Percentiles rank a stretch among this genome's conserved stretches.
Conservation (phyloP, 1,139 yeast species). For the Scheffersomyces illinoinensis region DNA sequence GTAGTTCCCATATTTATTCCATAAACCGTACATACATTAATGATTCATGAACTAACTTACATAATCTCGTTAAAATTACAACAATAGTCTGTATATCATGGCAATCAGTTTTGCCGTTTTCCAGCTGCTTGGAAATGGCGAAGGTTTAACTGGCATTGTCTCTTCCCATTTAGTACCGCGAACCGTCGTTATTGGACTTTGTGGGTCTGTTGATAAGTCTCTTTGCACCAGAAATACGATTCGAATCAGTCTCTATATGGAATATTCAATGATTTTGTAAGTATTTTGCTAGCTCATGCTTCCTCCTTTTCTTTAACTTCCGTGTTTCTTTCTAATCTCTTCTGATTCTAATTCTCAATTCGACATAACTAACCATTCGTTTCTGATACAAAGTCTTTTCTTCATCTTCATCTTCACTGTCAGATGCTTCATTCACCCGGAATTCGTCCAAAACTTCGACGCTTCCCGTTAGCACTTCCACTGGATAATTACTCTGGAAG, state of each 20-base stretch:
- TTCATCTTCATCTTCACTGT: conserved; percentile 23
- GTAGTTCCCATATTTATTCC: background rate
- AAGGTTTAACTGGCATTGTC: background rate
- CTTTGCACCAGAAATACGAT: background rate
- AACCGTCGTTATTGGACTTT: background rate
- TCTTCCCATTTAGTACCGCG: background rate
- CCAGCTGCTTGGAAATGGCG: background rate
- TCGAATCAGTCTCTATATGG: no score
- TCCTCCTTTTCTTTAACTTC: background rate
- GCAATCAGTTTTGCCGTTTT: background rate
- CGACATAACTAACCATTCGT: conserved; percentile 60
- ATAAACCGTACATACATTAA: background rate
- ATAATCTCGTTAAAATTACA: background rate
- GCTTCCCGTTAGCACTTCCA: conserved; percentile 58
- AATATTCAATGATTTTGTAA: background rate
- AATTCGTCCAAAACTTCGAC: conserved; percentile 68
- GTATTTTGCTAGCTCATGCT: background rate
- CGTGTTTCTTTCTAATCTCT: conserved; percentile 14
- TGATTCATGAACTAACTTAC: background rate
- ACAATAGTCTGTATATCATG: no score
- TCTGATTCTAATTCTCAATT: conserved; percentile 49
- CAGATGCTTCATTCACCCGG: conserved; percentile 16
- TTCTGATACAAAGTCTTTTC: conserved; percentile 45
- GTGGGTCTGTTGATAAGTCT: background rate
- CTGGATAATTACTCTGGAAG: conserved; percentile 49